These are phyloP conservation scores for Speleostelium caveatum DNA, from an alignment of 78 protist species.

Conservation along the genomic window DNA sequence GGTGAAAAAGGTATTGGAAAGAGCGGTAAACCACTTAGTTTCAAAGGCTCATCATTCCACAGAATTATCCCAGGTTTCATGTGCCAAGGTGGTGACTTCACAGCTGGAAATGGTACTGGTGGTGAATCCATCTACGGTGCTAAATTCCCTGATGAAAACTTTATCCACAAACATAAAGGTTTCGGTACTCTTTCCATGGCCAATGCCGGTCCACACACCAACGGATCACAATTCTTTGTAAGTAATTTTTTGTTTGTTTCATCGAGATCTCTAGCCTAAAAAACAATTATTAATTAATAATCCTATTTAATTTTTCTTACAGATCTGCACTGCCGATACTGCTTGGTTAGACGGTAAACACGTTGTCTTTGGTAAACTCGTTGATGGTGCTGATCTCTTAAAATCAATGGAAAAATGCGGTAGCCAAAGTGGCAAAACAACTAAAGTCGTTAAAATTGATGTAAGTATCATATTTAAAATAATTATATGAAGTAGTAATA, in stretches of 20 bases:
- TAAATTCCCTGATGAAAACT: conserved; percentile 92
- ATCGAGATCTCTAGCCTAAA: neutral
- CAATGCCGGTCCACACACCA: conserved; percentile 91
- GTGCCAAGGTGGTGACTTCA: conserved; percentile 97
- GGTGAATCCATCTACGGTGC: conserved; percentile 95
- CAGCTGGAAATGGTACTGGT: conserved; percentile 97
- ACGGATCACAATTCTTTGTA: conserved; percentile 77
- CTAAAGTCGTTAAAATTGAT: conserved; percentile 55
- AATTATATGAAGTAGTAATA: too few species aligned
- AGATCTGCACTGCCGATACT: neutral
- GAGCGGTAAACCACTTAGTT: conserved; percentile 90
- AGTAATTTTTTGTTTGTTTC: conserved; percentile 56
- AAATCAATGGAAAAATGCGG: conserved; percentile 71
- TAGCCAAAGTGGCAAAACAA: conserved; percentile 66
- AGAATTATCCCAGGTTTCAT: conserved; percentile 88
- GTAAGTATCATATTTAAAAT: too few species aligned
- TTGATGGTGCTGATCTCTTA: conserved; percentile 83
- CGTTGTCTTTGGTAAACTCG: conserved; percentile 90
- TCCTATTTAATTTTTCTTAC: neutral
- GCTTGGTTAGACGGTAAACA: conserved; percentile 89
- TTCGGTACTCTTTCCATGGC: conserved; percentile 94
- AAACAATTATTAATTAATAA: neutral
- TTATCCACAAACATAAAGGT: conserved; percentile 87
- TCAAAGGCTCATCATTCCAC: conserved; percentile 94
- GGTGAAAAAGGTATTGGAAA: conserved; percentile 86